Base-by-base conservation (phyloP, 2,329 filamentous ascomycete species). In the Epichloe hybrida region DNA sequence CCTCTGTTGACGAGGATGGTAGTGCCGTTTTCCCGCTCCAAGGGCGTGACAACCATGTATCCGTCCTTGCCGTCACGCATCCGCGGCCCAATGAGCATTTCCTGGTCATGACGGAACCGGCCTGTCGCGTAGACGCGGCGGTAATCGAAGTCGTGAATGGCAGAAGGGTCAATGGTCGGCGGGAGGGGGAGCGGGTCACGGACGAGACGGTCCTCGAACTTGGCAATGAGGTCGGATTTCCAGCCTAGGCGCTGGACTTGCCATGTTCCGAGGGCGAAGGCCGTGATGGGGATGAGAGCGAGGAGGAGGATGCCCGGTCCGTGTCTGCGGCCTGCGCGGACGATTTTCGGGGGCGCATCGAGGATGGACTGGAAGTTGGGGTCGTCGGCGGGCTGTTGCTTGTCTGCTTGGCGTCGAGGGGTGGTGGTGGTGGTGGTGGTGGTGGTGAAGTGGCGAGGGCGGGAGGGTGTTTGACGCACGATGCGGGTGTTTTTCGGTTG, bases 51-150 rank as follows among this genome's bases (percentile, higher is more conserved):
- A 38, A 98, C 91, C 61, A 94, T 79, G 69, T 82, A 98, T 2
- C 93, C 93, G 63, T 95, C 84, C 62, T 91, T 80, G 12, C 91
- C 91, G 55, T 98, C 91, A 55, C 82, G 78, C 72, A 95, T 81
- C 46, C 93, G 81, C 52, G 93, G 93, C 1, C 93, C 93, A 53
- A 98, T 82, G 49, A 98, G 75, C 90, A 98, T 98, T 72, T 98
- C 93, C 65, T 86, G 81, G 64, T 96, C 90, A 68, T 98, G 93
- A 39, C 86, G 73, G 58, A 88, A 82, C 51, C 68, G 72, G 9
- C 93, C 93, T 0, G 73, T 79, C 11, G 88, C 84, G 55, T 80
- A 77, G 47, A 98, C 86, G 51, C 88, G 79, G 54, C 93, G 79
- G 70, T 91, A 96, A 66, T 98, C 91, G 65, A 98, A 98, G 38